Conservation (phyloP, 345 rosid species). For the Aegle marmelos region DNA sequence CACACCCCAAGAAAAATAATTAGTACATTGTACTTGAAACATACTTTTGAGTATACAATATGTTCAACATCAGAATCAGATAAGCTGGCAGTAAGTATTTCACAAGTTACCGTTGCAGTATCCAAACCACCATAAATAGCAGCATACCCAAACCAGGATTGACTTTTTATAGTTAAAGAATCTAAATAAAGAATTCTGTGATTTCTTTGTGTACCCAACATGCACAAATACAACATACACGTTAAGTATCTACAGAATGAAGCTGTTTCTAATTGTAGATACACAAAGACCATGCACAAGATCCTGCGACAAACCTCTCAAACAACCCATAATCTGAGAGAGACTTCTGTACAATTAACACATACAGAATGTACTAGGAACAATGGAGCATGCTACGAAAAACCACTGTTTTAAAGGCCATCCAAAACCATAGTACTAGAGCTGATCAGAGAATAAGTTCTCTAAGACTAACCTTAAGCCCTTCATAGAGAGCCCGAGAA, state of each 20-base stretch:
- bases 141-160: background rate
- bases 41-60: background rate
- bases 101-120: background rate
- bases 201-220: background rate
- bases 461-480: slow-evolving; percentile 71
- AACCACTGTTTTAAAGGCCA: background rate
- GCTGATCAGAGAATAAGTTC: slow-evolving; percentile 12
- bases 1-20: background rate
- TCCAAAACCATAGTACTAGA: background rate
- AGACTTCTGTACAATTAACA: background rate
- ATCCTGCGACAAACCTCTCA: background rate
- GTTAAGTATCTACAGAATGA: background rate
- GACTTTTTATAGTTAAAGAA: background rate
- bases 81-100: background rate
- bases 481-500: slow-evolving; percentile 98
- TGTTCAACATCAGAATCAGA: background rate
- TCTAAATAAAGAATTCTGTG: background rate
- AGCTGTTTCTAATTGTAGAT: background rate
- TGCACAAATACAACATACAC: background rate
- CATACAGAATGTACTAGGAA: slow-evolving; percentile 1
- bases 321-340: background rate
- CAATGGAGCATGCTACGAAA: background rate
- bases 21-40: background rate
- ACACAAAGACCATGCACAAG: background rate
- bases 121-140: background rate